A percentile compares a stretch with the other conserved stretches of the same genome.
Evolutionary conservation across 768 basidiomycete species (phyloP).

Genomic region (Russula griseocarnosa): DNA sequence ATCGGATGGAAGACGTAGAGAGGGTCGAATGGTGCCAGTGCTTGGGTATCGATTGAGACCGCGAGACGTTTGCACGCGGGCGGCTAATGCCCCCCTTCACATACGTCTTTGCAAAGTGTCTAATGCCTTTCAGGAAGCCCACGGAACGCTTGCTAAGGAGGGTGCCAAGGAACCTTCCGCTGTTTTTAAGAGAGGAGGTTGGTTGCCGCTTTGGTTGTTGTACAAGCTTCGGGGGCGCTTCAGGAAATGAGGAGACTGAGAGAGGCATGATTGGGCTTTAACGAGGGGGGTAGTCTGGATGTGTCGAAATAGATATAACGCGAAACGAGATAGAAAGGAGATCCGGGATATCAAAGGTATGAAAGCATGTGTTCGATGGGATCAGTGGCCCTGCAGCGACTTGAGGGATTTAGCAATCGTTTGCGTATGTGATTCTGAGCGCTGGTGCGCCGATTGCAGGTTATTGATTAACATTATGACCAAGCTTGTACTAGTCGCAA

Average conservation of each 20-base stretch:
- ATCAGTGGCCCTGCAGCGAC: background rate
- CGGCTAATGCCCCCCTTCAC: background rate
- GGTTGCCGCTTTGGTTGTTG: background rate
- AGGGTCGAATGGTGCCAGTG: background rate
- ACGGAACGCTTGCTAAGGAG: slow-evolving; percentile 8
- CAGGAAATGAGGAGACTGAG: slow-evolving; percentile 29
- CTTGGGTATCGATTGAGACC: background rate
- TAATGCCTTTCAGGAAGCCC: slow-evolving; percentile 7
- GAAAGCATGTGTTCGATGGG: background rate
- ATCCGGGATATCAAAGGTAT: background rate
- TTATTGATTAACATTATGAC: background rate
- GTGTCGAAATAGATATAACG: background rate
- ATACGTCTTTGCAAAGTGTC: background rate
- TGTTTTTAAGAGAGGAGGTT: background rate
- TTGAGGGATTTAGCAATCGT: background rate
- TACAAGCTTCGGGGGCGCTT: slow-evolving; percentile 1
- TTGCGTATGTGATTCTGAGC: background rate
- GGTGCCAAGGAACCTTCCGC: slow-evolving; percentile 9
- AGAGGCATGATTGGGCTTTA: slow-evolving; percentile 18
- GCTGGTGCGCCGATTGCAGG: background rate
- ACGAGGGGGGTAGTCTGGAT: background rate
- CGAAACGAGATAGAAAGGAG: background rate
- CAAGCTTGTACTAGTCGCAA: too few relatives aligned
- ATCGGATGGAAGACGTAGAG: background rate
- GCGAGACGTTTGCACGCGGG: too few relatives aligned